phyloP scores from a whole-genome alignment of 2,329 filamentous ascomycete genomes.

The Stenocarpella maydis region DNA sequence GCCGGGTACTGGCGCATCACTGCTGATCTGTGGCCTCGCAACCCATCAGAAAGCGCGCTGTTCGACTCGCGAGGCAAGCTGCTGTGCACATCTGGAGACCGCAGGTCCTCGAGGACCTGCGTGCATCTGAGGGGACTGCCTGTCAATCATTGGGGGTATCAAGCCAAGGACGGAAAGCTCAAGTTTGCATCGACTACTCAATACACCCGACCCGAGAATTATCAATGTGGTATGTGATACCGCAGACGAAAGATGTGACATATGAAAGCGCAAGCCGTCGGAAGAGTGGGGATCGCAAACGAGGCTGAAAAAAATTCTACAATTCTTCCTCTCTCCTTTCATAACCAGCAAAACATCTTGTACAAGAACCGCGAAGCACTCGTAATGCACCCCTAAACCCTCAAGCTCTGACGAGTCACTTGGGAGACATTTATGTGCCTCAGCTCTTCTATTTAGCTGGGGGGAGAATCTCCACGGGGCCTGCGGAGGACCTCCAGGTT shows the following conservation, averaged over 20 bases:
- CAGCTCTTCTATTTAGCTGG: neutral
- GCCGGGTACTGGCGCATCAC: too few species aligned
- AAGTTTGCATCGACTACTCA: neutral
- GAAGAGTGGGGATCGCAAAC: slow-evolving; percentile 24
- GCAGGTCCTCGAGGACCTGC: neutral
- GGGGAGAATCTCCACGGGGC: slow-evolving; percentile 1
- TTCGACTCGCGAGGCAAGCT: neutral
- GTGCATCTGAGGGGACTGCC: neutral
- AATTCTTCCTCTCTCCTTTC: slow-evolving; percentile 13
- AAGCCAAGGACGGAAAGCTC: neutral
- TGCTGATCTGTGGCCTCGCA: neutral
- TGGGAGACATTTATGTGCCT: neutral
- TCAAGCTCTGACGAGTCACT: neutral
- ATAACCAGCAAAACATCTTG: slow-evolving; percentile 20
- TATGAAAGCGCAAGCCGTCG: neutral
- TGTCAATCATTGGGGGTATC: neutral
- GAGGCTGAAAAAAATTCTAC: slow-evolving; percentile 1
- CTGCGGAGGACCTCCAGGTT: slow-evolving; percentile 56
- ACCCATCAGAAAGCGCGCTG: neutral
- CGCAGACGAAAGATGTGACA: slow-evolving; percentile 4
- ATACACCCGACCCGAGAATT: neutral
- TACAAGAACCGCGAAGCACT: slow-evolving; percentile 3
- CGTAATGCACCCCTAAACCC: neutral
- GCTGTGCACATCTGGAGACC: neutral
- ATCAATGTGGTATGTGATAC: slow-evolving; percentile 26